Conservation (phyloP, 139 green algal species). For the Coccomyxa sp. region DNA sequence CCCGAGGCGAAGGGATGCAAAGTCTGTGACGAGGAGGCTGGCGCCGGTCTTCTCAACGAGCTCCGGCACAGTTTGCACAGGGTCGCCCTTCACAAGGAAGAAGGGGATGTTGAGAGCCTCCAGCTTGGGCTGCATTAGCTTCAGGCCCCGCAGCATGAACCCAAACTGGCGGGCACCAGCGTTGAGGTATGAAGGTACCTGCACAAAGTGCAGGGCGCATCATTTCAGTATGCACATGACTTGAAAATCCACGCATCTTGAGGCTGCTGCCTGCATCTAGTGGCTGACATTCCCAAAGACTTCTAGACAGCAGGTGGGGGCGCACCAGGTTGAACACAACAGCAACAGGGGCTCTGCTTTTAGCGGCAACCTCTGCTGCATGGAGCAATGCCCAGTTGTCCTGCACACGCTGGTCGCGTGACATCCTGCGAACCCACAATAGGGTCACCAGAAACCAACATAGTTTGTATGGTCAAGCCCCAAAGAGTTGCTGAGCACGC, state of each 20-base stretch:
- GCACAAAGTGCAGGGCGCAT: neutral
- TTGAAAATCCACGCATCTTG: neutral
- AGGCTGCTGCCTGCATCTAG: neutral
- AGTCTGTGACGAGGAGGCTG: constrained; percentile 86
- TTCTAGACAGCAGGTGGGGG: neutral
- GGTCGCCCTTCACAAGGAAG: constrained; percentile 73
- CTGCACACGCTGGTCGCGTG: constrained; percentile 78
- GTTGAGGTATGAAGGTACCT: constrained; percentile 65
- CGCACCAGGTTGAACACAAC: constrained; percentile 86
- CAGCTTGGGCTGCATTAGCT: constrained; percentile 55
- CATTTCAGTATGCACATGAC: neutral
- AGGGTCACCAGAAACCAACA: too few species aligned
- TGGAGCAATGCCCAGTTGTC: constrained; percentile 97
- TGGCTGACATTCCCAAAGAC: neutral
- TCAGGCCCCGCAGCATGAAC: constrained; percentile 86
- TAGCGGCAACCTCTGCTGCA: constrained; percentile 59
- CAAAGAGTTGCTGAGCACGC: too few species aligned
- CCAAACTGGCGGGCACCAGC: constrained; percentile 78
- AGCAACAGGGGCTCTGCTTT: constrained; percentile 40
- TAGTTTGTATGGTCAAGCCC: too few species aligned
- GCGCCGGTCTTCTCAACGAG: constrained; percentile 57
- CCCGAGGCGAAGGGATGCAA: constrained; percentile 71
- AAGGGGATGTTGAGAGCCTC: constrained; percentile 65
- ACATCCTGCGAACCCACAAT: constrained; percentile 61
- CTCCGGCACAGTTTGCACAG: constrained; percentile 63